Base-by-base conservation (phyloP, 140 eudicot species). In the Cichorium intybus region DNA sequence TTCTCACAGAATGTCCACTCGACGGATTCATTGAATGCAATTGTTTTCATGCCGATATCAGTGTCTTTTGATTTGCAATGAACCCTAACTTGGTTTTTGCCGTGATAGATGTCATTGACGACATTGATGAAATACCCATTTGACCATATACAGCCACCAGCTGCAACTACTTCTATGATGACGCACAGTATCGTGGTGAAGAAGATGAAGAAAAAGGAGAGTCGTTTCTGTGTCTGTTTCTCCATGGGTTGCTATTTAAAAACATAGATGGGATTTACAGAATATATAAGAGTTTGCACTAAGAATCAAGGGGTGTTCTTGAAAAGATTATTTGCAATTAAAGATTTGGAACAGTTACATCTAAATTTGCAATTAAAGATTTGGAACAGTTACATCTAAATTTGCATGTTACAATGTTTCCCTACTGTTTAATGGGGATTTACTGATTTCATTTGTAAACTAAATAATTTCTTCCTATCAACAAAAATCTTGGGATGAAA, bases 1-100 rank as follows among this genome's bases (percentile, higher is more conserved):
- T 60, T 75, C 55, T 75, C 80, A 41, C 80, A 75, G 37, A 75
- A 75, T 6, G 53, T 33, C 75, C 75, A 75, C 14, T 52, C 29
- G 10, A 68, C 14, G 2, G 62, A 57, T 57, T 74, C 27, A 7
- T 59, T 31, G 14, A 9, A 65, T 24, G 26, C 47, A 2, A 74
- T 1, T 24, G 68, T 8, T 47, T 66, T 24, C 68, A 65, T 50
- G 35, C 74, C 79, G 24, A 74, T 47, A 66, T 74, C 79, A 0
- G 35, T 26, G 26, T 74, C 15, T 39, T 57, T 74, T 3, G 73
- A 66, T 49, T 57, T 74, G 60, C 79, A 74, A 5, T 74, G 79
- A 26, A 37, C 79, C 37, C 37, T 50, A 37, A 74, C 2, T 1
- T 18, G 28, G 15, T 26, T 46, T 10, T 37, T 15, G 46, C 24